phyloP scores from a whole-genome alignment of 2,329 filamentous ascomycete genomes.

The Chaetomiaceae sp. region DNA sequence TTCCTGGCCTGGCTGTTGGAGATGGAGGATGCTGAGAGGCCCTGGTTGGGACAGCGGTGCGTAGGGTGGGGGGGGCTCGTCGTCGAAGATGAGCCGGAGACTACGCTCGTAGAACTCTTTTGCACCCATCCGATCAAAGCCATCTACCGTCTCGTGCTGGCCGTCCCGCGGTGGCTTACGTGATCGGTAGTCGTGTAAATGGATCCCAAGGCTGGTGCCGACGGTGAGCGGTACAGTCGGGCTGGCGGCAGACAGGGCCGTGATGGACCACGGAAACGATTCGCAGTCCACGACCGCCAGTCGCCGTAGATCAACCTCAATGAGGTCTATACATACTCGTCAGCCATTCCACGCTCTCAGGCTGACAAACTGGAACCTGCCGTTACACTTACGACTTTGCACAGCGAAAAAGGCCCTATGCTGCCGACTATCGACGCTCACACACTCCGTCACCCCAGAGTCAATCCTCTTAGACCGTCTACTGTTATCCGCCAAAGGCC shows the following conservation, averaged over 20 bases:
- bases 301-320: constrained; percentile 76
- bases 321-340: constrained; percentile 47
- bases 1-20: constrained; percentile 52
- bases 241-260: constrained; percentile 68
- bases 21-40: constrained; percentile 76
- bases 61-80: constrained; percentile 53
- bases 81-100: constrained; percentile 43
- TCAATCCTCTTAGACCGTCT: constrained; percentile 62
- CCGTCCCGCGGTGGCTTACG: constrained; percentile 33
- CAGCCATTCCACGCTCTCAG: constrained; percentile 6
- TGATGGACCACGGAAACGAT: constrained; percentile 77
- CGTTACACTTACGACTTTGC: constrained; percentile 54
- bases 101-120: constrained; percentile 31
- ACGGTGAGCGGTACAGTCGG: constrained; percentile 71
- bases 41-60: constrained; percentile 75
- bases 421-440: constrained; percentile 67
- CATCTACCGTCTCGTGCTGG: constrained; percentile 36
- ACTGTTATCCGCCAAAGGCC: constrained; percentile 41
- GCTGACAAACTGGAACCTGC: too few species aligned
- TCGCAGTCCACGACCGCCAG: constrained; percentile 65
- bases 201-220: constrained; percentile 74
- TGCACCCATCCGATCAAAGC: constrained; percentile 26
- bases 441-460: constrained; percentile 71
- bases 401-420: constrained; percentile 76
- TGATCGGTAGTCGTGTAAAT: constrained; percentile 72